A percentile compares a stretch with the other conserved stretches of the same genome.
Conservation (phyloP, 2,329 filamentous ascomycete species). For the Truncatella angustata region DNA sequence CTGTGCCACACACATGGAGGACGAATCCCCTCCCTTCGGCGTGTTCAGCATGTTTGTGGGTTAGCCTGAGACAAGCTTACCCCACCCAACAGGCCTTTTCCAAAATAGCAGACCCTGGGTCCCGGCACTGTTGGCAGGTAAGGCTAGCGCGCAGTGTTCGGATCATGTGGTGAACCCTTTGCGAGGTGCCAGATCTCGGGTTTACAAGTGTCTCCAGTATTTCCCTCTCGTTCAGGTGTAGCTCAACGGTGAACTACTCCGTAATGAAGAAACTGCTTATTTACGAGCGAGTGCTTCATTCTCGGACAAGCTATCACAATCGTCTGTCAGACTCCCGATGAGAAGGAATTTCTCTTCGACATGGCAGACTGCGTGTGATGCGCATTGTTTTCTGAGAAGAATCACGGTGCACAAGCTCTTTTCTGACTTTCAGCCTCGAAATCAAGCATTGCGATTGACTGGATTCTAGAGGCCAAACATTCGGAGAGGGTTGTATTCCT, state of each 20-base stretch:
- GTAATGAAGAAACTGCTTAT: background rate
- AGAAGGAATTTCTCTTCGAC: background rate
- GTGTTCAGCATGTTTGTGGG: no score
- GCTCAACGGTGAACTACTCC: background rate
- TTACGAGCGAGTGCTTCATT: no score
- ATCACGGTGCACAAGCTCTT: background rate
- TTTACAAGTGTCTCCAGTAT: background rate
- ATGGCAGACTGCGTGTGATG: background rate
- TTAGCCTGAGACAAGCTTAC: background rate
- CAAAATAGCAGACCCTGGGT: background rate
- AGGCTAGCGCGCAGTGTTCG: background rate
- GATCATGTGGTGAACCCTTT: background rate
- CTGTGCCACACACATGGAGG: no score
- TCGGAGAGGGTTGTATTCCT: background rate
- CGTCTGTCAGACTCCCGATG: no score
- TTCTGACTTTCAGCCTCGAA: constrained; percentile 1
- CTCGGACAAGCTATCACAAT: no score
- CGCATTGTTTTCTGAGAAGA: background rate
- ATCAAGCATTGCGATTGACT: background rate
- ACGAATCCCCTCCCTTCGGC: no score
- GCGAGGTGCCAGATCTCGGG: background rate
- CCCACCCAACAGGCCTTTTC: background rate
- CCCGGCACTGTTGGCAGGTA: background rate
- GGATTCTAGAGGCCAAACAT: background rate
- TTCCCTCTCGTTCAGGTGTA: no score